Conservation (phyloP, 176 grass and related monocot species). For the Puccinellia tenuiflora region DNA sequence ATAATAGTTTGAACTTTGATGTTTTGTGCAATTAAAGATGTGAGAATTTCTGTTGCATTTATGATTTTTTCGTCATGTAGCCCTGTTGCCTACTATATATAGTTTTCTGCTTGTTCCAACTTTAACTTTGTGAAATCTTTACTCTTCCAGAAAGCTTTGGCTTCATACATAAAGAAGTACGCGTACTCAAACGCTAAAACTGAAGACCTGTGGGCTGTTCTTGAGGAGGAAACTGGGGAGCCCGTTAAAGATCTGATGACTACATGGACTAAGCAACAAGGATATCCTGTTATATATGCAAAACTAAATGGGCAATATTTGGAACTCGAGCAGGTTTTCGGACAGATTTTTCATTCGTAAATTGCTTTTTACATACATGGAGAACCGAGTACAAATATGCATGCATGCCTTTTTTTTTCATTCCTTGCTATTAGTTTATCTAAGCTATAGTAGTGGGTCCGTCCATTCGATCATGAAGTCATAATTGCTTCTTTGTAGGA, state of each 20-base stretch:
- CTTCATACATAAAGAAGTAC: conserved; percentile 84
- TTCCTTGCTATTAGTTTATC: neutral
- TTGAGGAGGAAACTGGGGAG: conserved; percentile 81
- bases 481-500: neutral
- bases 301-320: conserved; percentile 57
- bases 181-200: conserved; percentile 82
- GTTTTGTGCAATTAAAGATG: neutral
- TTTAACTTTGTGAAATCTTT: neutral
- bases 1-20: neutral
- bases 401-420: neutral
- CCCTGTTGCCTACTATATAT: neutral
- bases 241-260: conserved; percentile 75
- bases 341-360: neutral
- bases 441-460: neutral
- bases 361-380: neutral
- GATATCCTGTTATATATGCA: conserved; percentile 72
- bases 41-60: neutral
- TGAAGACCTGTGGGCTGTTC: conserved; percentile 80
- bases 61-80: neutral
- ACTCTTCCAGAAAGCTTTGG: conserved; percentile 61
- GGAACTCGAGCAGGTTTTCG: conserved; percentile 69
- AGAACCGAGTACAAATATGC: neutral
- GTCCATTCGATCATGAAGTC: neutral
- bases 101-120: neutral
- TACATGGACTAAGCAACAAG: conserved; percentile 90